Percentiles rank a stretch among this genome's conserved stretches.
Conservation (phyloP, 352 stramenopile genomes). For the Pythium periplocum region DNA sequence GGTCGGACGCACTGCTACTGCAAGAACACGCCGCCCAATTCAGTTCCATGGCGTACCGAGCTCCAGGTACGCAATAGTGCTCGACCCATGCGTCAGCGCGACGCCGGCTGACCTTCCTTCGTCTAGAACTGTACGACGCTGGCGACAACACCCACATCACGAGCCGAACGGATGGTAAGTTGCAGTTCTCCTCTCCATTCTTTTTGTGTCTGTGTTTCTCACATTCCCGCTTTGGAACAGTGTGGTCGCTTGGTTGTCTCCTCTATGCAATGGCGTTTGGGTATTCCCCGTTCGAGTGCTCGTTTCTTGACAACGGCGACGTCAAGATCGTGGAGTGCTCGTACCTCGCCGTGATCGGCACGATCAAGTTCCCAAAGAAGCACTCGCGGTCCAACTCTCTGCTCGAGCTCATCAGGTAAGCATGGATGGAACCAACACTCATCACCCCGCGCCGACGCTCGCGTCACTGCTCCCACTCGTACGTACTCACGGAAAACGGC, state of each 20-base stretch:
- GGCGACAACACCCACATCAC: constrained; percentile 65
- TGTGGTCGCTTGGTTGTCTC: constrained; percentile 88
- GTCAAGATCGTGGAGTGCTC: constrained; percentile 78
- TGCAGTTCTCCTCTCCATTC: neutral
- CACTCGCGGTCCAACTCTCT: constrained; percentile 50
- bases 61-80: constrained; percentile 41
- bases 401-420: constrained; percentile 68
- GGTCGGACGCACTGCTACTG: constrained; percentile 72
- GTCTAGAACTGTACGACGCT: constrained; percentile 84
- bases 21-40: constrained; percentile 81
- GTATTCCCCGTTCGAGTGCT: constrained; percentile 87
- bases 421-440: neutral
- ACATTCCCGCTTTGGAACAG: constrained; percentile 17
- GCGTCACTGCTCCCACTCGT: too few relatives aligned
- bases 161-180: constrained; percentile 59
- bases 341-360: constrained; percentile 82
- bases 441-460: too few relatives aligned
- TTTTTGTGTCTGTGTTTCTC: neutral
- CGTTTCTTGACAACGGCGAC: constrained; percentile 66
- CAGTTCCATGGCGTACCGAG: constrained; percentile 85
- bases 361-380: constrained; percentile 68
- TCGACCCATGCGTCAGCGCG: neutral
- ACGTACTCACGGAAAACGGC: too few relatives aligned
- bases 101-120: too few relatives aligned
- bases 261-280: constrained; percentile 87